Conservation (phyloP, 1,284 basidiomycete species). For the Ceratobasidium sp. region DNA sequence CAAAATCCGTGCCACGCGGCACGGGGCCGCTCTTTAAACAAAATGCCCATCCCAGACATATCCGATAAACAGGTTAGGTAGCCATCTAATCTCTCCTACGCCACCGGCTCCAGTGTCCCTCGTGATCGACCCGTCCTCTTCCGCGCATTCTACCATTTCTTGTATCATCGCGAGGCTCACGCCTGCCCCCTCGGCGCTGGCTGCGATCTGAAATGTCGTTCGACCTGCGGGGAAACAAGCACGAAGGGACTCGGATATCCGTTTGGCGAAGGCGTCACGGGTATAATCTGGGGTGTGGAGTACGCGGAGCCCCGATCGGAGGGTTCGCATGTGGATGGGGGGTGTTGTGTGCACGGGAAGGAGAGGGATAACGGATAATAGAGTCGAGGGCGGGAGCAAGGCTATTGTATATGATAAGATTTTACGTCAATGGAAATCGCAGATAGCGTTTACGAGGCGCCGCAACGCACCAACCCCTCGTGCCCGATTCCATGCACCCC, state of each 20-base stretch:
- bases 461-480: constrained; percentile 81
- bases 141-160: constrained; percentile 82
- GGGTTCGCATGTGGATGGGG: constrained; percentile 74
- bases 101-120: constrained; percentile 74
- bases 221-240: constrained; percentile 65
- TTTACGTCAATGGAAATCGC: constrained; percentile 18
- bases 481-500: constrained; percentile 98
- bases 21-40: no score
- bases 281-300: constrained; percentile 87
- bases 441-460: constrained; percentile 55
- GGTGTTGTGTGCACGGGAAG: constrained; percentile 78
- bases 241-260: constrained; percentile 68
- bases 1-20: no score
- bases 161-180: constrained; percentile 77
- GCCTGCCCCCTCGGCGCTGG: constrained; percentile 62
- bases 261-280: constrained; percentile 72
- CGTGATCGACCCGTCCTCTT: constrained; percentile 74
- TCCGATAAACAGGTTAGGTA: constrained; percentile 74
- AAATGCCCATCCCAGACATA: constrained; percentile 76
- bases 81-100: constrained; percentile 69
- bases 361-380: constrained; percentile 78
- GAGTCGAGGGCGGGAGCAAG: constrained; percentile 87
- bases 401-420: constrained; percentile 62
- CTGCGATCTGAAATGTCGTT: constrained; percentile 51
- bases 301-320: constrained; percentile 81